Evolutionary conservation across 345 rosid genomes (phyloP), one percentile per base, ranked within the genome.

Genomic region (Linum tenue): DNA sequence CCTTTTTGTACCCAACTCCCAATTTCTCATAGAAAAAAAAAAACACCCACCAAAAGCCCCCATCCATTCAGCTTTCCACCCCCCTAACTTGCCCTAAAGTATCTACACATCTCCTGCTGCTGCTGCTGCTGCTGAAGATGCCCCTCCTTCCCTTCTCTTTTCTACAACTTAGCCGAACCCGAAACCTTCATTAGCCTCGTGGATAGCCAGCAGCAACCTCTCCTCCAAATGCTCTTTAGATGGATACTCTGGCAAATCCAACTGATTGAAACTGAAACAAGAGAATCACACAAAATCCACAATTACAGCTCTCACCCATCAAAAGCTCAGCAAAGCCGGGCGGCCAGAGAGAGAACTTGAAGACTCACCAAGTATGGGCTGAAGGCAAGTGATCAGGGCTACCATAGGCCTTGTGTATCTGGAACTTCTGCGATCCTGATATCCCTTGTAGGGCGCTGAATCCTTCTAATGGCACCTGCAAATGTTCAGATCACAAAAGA

Each of bases 341-440:
- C 31, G 31, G 31, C 31, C 31, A 22, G 31, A 22, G 31, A 22
- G 31, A 22, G 31, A 22, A 22, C 31, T 4, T 57, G 7, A 56
- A 63, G 40, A 39, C 17, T 39, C 80, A 89, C 99, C 99, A 92
- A 41, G 99, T 92, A 73, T 92, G 99, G 41, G 99, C 99, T 5
- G 99, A 92, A 53, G 99, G 97, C 75, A 92, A 81, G 74, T 88
- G 99, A 74, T 84, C 89, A 5, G 84, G 67, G 70, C 96, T 88
- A 70, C 99, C 99, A 63, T 92, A 92, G 15, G 99, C 99, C 74
- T 86, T 92, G 90, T 92, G 99, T 78, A 90, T 92, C 78, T 92
- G 99, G 66, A 92, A 92, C 82, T 88, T 92, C 65, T 92, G 99
- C 1, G 90, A 75, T 8, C 99, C 97, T 42, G 99, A 92, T 62